Evolutionary conservation across 352 stramenopile species (phyloP).

Genomic region (Globisporangium nagaii): DNA sequence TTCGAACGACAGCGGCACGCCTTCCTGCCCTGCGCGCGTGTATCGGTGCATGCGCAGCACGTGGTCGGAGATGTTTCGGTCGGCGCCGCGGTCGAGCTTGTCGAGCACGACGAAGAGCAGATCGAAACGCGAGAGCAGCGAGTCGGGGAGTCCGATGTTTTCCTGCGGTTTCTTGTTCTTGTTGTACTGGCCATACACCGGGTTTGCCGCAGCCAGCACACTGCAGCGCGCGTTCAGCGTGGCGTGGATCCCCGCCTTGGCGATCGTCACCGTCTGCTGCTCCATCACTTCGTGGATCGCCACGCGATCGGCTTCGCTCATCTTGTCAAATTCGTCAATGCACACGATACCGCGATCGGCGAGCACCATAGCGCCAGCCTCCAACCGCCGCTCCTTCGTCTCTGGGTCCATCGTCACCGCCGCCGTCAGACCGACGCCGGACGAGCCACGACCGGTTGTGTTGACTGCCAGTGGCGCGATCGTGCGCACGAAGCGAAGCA

Average conservation of each 20-base stretch:
- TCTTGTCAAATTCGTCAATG: slow-evolving; percentile 99
- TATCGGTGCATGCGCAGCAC: slow-evolving; percentile 97
- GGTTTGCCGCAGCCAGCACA: slow-evolving; percentile 98
- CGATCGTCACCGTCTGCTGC: slow-evolving; percentile 99
- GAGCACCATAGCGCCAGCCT: slow-evolving; percentile 99
- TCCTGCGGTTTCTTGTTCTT: slow-evolving; percentile 96
- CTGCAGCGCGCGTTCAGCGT: slow-evolving; percentile 98
- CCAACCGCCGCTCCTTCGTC: slow-evolving; percentile 89
- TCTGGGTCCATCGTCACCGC: slow-evolving; percentile 97
- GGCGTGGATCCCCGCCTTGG: slow-evolving; percentile 99
- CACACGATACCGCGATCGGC: slow-evolving; percentile 98
- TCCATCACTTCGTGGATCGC: slow-evolving; percentile 99
- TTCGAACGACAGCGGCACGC: slow-evolving; percentile 86
- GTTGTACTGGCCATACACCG: slow-evolving; percentile 99
- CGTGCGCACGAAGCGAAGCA: slow-evolving; percentile 96
- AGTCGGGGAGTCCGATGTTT: slow-evolving; percentile 99
- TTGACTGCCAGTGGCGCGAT: slow-evolving; percentile 93
- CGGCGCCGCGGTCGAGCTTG: slow-evolving; percentile 92
- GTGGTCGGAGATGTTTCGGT: slow-evolving; percentile 96
- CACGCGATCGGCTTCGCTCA: slow-evolving; percentile 97
- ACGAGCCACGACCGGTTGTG: slow-evolving; percentile 78
- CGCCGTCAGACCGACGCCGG: slow-evolving; percentile 95
- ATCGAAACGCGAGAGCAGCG: slow-evolving; percentile 99
- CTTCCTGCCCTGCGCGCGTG: slow-evolving; percentile 77
- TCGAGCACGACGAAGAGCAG: slow-evolving; percentile 99